These are phyloP conservation scores for Vaccinium macrocarpon DNA, from an alignment of 148 eudicot genomes.

Conservation along the genomic window DNA sequence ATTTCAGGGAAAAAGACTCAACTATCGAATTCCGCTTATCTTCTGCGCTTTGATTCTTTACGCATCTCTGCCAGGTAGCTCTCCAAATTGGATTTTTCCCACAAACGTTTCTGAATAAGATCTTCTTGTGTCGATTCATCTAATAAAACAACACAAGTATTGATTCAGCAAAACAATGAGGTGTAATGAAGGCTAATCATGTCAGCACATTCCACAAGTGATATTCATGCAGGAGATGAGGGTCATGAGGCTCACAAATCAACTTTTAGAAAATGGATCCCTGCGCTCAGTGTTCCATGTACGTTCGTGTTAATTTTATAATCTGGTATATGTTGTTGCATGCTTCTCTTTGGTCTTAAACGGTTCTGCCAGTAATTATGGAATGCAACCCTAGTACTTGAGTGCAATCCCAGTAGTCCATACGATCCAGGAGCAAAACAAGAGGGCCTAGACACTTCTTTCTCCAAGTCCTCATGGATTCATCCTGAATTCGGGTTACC, in stretches of 20 bases:
- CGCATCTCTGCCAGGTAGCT: slow-evolving; percentile 74
- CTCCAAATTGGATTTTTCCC: slow-evolving; percentile 78
- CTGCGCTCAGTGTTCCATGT: neutral
- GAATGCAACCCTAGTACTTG: neutral
- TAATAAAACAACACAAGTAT: slow-evolving; percentile 21
- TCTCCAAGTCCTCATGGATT: neutral
- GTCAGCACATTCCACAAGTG: neutral
- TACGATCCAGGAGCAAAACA: neutral
- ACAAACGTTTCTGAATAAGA: slow-evolving; percentile 70
- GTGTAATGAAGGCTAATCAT: neutral
- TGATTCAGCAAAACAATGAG: slow-evolving; percentile 8
- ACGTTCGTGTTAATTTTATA: neutral
- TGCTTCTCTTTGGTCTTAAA: neutral
- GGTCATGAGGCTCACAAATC: neutral
- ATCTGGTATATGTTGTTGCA: neutral
- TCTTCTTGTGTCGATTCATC: slow-evolving; percentile 81
- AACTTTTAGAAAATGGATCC: neutral
- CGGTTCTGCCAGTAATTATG: too few relatives aligned
- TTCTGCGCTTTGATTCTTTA: slow-evolving; percentile 95
- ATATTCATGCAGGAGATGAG: neutral
- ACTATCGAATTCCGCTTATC: slow-evolving; percentile 36
- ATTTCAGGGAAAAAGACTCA: neutral
- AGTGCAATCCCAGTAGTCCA: neutral
- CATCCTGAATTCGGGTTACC: neutral
- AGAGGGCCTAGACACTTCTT: neutral